Evolutionary conservation across 2,329 filamentous ascomycete species (phyloP).

Genomic region (Thielaviopsis punctulata): DNA sequence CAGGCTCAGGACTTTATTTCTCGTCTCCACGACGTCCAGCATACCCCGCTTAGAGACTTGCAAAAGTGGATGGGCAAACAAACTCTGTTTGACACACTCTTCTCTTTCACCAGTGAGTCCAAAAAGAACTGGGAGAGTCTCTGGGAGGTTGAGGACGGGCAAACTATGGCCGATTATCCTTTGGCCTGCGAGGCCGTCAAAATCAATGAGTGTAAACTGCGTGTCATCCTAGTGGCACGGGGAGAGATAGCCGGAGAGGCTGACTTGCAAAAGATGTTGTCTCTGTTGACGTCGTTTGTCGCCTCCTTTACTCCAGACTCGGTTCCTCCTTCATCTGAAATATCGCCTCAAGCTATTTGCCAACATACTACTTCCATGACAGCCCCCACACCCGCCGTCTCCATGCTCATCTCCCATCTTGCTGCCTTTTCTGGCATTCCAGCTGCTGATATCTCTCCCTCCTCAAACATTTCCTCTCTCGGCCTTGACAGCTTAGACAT

Average conservation of each 20-base stretch:
- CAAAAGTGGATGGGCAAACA: slow-evolving; percentile 54
- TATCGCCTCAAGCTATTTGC: neutral
- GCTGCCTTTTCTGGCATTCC: slow-evolving; percentile 36
- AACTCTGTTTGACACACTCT: slow-evolving; percentile 61
- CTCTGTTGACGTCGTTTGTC: neutral
- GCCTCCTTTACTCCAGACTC: neutral
- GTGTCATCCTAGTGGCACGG: slow-evolving; percentile 43
- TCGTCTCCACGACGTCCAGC: slow-evolving; percentile 52
- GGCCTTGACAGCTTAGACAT: slow-evolving; percentile 86
- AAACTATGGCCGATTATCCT: slow-evolving; percentile 47
- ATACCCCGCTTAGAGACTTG: slow-evolving; percentile 62
- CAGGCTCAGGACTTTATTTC: slow-evolving; percentile 57
- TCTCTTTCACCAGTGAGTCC: slow-evolving; percentile 54
- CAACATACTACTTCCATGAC: neutral
- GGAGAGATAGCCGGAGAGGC: slow-evolving; percentile 16
- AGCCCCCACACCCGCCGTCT: neutral
- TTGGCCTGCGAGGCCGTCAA: slow-evolving; percentile 60
- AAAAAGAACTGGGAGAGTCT: slow-evolving; percentile 18
- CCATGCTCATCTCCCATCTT: neutral
- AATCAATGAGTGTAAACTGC: slow-evolving; percentile 27
- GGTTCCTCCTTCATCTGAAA: neutral
- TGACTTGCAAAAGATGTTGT: neutral
- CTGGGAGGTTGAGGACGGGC: slow-evolving; percentile 38
- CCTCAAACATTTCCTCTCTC: slow-evolving; percentile 57
- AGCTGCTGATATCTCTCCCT: slow-evolving; percentile 32